These are phyloP conservation scores for Phytopythium boreale DNA, from an alignment of 352 stramenopile genomes.

Conservation along the genomic window DNA sequence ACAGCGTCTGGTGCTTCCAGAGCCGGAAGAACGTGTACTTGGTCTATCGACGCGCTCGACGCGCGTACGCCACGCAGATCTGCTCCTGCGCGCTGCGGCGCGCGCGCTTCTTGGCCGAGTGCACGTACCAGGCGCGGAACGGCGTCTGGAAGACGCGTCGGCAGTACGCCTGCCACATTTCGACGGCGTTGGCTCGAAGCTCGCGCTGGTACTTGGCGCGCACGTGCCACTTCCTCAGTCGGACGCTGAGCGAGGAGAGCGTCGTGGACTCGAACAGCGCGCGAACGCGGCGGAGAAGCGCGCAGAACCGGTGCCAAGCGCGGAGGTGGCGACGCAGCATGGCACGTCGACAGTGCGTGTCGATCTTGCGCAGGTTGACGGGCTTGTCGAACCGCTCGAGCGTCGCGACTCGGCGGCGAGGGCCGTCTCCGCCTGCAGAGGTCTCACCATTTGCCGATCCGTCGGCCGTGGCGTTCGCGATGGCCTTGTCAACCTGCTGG, in stretches of 20 bases:
- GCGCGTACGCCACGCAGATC: constrained; percentile 69
- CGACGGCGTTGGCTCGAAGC: constrained; percentile 43
- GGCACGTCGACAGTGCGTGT: constrained; percentile 53
- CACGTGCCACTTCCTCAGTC: constrained; percentile 49
- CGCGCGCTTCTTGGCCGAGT: constrained; percentile 30
- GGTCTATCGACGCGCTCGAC: constrained; percentile 48
- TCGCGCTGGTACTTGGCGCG: constrained; percentile 54
- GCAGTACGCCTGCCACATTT: constrained; percentile 61
- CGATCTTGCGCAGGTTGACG: constrained; percentile 69
- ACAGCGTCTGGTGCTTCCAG: constrained; percentile 78
- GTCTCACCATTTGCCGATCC: neutral
- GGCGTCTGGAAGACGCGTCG: constrained; percentile 68
- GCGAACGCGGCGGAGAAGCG: constrained; percentile 54
- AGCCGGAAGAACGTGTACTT: constrained; percentile 82
- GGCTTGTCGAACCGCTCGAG: constrained; percentile 67
- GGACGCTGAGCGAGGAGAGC: constrained; percentile 27
- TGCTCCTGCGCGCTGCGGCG: constrained; percentile 48
- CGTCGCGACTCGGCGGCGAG: constrained; percentile 27
- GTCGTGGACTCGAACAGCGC: constrained; percentile 64
- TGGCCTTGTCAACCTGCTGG: constrained; percentile 54
- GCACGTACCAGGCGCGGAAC: constrained; percentile 69
- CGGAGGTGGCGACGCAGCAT: constrained; percentile 50
- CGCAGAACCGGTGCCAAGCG: constrained; percentile 45
- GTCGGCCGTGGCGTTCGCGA: neutral
- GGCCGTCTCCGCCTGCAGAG: neutral